Conservation (phyloP, 495 filamentous ascomycete species). For the Hypoxylon perforatum region DNA sequence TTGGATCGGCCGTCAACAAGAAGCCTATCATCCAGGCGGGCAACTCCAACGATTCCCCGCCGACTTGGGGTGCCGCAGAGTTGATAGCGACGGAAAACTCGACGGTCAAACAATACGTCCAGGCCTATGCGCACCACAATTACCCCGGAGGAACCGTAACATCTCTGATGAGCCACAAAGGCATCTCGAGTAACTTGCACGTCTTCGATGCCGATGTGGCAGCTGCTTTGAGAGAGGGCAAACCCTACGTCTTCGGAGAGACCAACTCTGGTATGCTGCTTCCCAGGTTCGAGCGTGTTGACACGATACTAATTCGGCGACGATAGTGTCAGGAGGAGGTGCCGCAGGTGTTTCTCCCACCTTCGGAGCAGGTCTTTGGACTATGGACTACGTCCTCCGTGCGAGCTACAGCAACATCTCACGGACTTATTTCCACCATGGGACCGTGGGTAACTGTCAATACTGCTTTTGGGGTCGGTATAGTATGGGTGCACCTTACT, state of each 20-base stretch:
- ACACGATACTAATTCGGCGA: not conserved
- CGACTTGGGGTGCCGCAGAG: constrained; percentile 62
- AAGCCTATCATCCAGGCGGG: constrained; percentile 65
- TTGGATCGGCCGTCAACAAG: constrained; percentile 60
- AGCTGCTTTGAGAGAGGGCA: constrained; percentile 56
- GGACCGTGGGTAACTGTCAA: constrained; percentile 69
- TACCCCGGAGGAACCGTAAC: constrained; percentile 66
- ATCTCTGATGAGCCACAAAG: constrained; percentile 64
- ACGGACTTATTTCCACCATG: constrained; percentile 70
- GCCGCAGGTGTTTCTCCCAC: constrained; percentile 64
- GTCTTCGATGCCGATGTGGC: constrained; percentile 62
- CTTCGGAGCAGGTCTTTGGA: constrained; percentile 70
- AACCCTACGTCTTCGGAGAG: constrained; percentile 68
- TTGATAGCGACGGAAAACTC: constrained; percentile 61
- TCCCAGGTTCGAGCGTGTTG: no score
- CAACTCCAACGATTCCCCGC: constrained; percentile 66
- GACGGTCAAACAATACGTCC: constrained; percentile 60
- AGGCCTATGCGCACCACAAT: constrained; percentile 68
- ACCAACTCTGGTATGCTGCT: constrained; percentile 63
- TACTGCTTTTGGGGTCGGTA: constrained; percentile 71
- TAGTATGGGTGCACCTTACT: constrained; percentile 67
- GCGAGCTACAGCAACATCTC: constrained; percentile 58
- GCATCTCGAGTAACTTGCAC: constrained; percentile 58
- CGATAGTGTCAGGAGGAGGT: constrained; percentile 58
- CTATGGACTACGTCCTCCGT: constrained; percentile 67